These are phyloP conservation scores for Globisporangium sylvaticum DNA, from an alignment of 352 stramenopile species.

Conservation along the genomic window DNA sequence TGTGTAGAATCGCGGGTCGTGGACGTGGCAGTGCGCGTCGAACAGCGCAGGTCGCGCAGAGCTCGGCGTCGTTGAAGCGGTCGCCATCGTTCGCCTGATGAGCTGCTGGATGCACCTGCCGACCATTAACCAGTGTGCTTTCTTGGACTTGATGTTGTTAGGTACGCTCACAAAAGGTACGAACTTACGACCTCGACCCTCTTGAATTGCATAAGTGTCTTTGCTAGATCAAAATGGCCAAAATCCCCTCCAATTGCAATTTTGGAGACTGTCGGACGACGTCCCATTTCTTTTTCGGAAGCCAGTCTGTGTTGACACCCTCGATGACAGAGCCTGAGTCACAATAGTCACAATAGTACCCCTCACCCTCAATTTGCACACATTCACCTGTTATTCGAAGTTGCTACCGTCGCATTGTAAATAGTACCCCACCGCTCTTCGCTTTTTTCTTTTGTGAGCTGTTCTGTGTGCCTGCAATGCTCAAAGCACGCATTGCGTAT, in stretches of 20 bases:
- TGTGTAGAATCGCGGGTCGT: constrained; percentile 22
- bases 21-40: constrained; percentile 3
- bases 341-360: constrained; percentile 8
- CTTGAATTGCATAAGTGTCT: not conserved
- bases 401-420: not conserved
- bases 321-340: not conserved
- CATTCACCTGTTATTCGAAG: not conserved
- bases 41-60: not conserved
- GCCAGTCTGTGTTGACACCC: not conserved
- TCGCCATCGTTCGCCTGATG: not conserved
- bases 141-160: not conserved
- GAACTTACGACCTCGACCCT: too few relatives aligned
- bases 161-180: not conserved
- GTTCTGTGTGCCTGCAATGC: not conserved
- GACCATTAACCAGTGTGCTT: not conserved
- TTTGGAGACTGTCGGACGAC: not conserved
- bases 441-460: not conserved
- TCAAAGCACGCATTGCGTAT: not conserved
- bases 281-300: not conserved
- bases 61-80: not conserved
- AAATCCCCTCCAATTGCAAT: not conserved
- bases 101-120: not conserved
- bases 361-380: not conserved
- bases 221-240: not conserved
- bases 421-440: not conserved